A percentile compares a stretch with the other conserved stretches of the same genome.
Evolutionary conservation across 2,329 filamentous ascomycete genomes (phyloP).

Genomic region (Hypoxylon sp.): DNA sequence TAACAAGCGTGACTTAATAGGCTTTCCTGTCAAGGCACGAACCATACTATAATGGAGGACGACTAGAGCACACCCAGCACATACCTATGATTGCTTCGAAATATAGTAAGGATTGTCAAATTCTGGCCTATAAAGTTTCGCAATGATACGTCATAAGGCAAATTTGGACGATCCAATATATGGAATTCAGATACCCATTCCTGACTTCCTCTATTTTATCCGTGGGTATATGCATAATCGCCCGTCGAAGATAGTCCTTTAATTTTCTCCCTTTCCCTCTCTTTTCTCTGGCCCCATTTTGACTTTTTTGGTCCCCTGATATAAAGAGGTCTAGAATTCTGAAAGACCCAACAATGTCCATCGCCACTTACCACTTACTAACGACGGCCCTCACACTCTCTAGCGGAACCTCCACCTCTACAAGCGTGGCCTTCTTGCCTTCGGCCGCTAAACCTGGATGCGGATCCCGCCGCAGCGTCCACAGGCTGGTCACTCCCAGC

Average conservation of each 20-base stretch:
- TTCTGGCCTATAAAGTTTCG: neutral
- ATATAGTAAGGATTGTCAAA: neutral
- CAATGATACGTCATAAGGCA: neutral
- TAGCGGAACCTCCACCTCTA: conserved; percentile 62
- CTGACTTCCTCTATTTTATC: conserved; percentile 1
- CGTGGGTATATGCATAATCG: conserved; percentile 17
- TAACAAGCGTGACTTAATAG: neutral
- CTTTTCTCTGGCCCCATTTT: neutral
- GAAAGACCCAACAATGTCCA: neutral
- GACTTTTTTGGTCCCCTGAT: neutral
- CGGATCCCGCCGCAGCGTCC: conserved; percentile 64
- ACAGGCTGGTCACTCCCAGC: conserved; percentile 75
- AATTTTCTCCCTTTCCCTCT: neutral
- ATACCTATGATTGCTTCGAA: neutral
- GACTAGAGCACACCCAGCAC: neutral
- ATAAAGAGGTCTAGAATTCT: neutral
- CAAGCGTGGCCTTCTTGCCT: conserved; percentile 56
- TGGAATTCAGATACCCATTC: neutral
- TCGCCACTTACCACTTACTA: conserved; percentile 45
- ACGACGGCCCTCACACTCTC: conserved; percentile 49
- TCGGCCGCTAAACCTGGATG: conserved; percentile 51
- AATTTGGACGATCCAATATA: neutral
- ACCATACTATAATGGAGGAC: neutral
- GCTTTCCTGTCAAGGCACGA: neutral
- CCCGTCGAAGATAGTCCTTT: neutral